phyloP scores from a whole-genome alignment of 495 filamentous ascomycete genomes.

The Pseudevernia furfuracea region DNA sequence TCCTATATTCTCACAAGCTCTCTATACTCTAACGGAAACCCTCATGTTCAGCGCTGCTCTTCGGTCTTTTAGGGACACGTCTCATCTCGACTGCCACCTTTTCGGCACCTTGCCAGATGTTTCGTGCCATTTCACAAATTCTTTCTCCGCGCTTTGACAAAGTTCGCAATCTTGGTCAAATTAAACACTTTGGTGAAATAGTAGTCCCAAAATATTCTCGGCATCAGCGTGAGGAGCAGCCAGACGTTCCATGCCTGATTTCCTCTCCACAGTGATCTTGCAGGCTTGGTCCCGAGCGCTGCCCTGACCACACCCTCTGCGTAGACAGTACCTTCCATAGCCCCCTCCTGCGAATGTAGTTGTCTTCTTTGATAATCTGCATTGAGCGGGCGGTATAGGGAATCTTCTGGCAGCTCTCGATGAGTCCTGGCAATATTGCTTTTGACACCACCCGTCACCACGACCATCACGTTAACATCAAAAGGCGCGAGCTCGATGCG shows the following conservation, averaged over 20 bases:
- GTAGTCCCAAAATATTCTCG: constrained; percentile 38
- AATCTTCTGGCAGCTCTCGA: constrained; percentile 40
- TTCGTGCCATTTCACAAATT: background rate
- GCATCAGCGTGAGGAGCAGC: constrained; percentile 43
- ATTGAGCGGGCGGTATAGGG: constrained; percentile 46
- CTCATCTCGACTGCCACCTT: background rate
- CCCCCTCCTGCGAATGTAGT: constrained; percentile 49
- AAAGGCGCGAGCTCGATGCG: constrained; percentile 48
- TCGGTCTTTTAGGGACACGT: background rate
- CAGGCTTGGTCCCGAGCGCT: constrained; percentile 43
- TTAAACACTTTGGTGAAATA: constrained; percentile 12
- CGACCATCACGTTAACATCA: constrained; percentile 42
- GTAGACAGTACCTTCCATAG: constrained; percentile 46
- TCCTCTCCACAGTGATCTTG: constrained; percentile 49
- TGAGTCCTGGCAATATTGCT: constrained; percentile 49
- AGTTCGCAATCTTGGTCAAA: constrained; percentile 28
- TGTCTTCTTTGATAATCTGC: constrained; percentile 45
- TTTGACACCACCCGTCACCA: constrained; percentile 57
- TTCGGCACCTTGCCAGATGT: background rate
- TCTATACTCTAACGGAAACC: background rate
- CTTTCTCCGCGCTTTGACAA: constrained; percentile 4
- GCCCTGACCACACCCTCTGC: constrained; percentile 50
- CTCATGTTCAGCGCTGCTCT: background rate
- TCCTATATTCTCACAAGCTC: too few species aligned
- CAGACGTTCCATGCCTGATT: constrained; percentile 38